These are phyloP conservation scores for Tagetes patula DNA, from an alignment of 129 eudicot genomes.

Conservation along the genomic window DNA sequence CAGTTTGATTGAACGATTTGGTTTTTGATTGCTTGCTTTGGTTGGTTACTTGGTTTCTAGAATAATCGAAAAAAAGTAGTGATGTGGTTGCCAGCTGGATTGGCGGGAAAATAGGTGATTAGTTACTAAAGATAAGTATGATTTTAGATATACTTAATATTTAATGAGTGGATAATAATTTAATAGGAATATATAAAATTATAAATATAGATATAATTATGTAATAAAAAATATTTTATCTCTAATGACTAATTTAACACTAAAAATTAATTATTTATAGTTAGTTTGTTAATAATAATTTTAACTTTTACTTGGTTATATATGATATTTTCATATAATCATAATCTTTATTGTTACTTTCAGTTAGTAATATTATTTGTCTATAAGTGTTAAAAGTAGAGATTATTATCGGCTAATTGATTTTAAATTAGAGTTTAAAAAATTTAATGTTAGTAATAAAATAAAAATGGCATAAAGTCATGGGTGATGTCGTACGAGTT, in stretches of 20 bases:
- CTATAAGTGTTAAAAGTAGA: no score
- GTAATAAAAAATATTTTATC: neutral
- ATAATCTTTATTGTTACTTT: no score
- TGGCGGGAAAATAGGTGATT: constrained; percentile 39
- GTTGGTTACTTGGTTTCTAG: constrained; percentile 15
- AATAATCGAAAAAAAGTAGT: constrained; percentile 14
- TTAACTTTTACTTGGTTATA: no score
- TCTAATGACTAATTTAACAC: neutral
- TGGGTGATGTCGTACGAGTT: constrained; percentile 6
- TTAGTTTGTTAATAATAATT: no score
- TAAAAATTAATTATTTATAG: no score
- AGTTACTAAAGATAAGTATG: constrained; percentile 15
- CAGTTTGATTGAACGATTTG: constrained; percentile 33
- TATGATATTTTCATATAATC: no score
- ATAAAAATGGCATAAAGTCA: constrained; percentile 3
- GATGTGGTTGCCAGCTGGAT: constrained; percentile 9
- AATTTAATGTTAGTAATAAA: neutral
- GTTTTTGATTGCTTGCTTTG: constrained; percentile 7
- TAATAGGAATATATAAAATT: no score
- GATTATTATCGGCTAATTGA: no score
- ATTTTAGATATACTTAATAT: neutral
- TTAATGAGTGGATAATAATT: neutral
- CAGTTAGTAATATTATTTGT: no score
- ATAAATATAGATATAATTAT: neutral
- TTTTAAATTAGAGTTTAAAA: no score